These are phyloP conservation scores for Syzygium syzygioides DNA, from an alignment of 441 rosid genomes.

Conservation along the genomic window DNA sequence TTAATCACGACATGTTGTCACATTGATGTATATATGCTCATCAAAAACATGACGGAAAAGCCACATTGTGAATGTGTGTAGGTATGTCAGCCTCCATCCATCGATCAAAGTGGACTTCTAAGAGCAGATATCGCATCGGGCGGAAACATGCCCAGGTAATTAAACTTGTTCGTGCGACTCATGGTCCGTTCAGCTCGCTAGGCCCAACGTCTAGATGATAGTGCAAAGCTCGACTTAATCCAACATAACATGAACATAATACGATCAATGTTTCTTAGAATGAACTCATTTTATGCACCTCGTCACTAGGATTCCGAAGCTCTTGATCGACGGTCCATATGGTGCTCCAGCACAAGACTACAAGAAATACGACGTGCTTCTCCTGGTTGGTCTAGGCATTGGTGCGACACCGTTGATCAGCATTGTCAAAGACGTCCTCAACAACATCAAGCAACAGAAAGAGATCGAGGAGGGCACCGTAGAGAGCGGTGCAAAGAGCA, in stretches of 20 bases:
- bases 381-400: slow-evolving; percentile 8
- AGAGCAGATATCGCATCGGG: neutral
- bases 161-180: neutral
- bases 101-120: neutral
- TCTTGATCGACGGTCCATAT: slow-evolving; percentile 9
- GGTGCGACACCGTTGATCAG: slow-evolving; percentile 11
- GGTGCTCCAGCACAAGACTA: slow-evolving; percentile 18
- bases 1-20: neutral
- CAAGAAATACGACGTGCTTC: slow-evolving; percentile 12
- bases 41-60: neutral
- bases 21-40: neutral
- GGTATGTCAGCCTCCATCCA: neutral
- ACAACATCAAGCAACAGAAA: slow-evolving; percentile 7
- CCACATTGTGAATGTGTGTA: neutral
- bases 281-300: too few relatives aligned
- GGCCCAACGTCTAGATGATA: neutral
- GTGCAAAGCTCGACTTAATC: too few relatives aligned
- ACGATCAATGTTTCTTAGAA: neutral
- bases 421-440: slow-evolving; percentile 13
- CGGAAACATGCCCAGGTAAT: neutral
- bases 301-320: neutral
- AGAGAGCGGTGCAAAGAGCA: neutral
- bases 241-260: neutral
- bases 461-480: neutral
- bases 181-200: neutral